Percentiles rank a stretch among this genome's conserved stretches.
phyloP scores from a whole-genome alignment of 768 basidiomycete species.

The Tephrocybe sp. region DNA sequence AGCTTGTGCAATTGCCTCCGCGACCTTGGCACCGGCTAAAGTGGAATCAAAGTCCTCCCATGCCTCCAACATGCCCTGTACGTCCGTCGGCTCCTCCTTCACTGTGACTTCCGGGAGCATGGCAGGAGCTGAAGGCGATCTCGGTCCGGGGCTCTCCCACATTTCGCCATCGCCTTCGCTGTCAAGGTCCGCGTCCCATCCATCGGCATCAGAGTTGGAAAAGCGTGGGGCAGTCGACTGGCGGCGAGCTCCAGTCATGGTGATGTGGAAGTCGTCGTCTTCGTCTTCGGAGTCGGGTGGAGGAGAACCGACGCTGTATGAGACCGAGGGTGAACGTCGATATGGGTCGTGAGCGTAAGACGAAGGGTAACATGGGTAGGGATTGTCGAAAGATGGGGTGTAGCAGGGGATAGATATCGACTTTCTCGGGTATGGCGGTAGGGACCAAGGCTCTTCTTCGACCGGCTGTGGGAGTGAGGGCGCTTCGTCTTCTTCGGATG shows the following conservation, averaged over 20 bases:
- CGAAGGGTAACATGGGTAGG: constrained; percentile 29
- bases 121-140: constrained; percentile 60
- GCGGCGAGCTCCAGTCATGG: constrained; percentile 40
- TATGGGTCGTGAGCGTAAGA: constrained; percentile 26
- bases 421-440: constrained; percentile 57
- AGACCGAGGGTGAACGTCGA: constrained; percentile 60
- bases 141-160: constrained; percentile 64
- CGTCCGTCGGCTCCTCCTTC: constrained; percentile 62
- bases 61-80: constrained; percentile 63
- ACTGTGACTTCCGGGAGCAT: constrained; percentile 37
- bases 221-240: constrained; percentile 27
- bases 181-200: constrained; percentile 47
- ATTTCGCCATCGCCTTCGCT: constrained; percentile 61
- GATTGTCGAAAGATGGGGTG: constrained; percentile 42
- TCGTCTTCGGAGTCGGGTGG: constrained; percentile 75
- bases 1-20: constrained; percentile 41
- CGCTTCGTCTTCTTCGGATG: constrained; percentile 34
- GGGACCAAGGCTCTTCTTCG: constrained; percentile 45
- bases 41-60: constrained; percentile 65
- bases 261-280: constrained; percentile 46
- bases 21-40: constrained; percentile 41
- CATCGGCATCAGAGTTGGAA: constrained; percentile 31
- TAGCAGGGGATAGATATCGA: constrained; percentile 59
- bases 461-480: constrained; percentile 15
- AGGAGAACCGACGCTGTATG: constrained; percentile 59